Evolutionary conservation across 768 basidiomycete genomes (phyloP), one percentile per base, ranked within the genome.

Genomic region (Leccinellum albellum): DNA sequence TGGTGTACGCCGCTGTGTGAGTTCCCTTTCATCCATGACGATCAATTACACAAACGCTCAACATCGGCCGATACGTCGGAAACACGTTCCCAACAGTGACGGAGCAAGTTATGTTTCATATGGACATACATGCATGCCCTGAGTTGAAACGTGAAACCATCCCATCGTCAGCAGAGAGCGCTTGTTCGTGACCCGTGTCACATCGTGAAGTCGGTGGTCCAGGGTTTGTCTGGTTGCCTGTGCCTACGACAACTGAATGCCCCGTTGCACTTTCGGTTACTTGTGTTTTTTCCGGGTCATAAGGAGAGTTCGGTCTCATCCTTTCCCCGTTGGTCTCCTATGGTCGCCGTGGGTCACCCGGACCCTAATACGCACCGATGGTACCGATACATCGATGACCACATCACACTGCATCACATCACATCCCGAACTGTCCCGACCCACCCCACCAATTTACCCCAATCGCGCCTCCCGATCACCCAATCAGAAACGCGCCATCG

Each of bases 21-120:
- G 20, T 20, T 42, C 1, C 40, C 7, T 20, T 29, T n/a, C 9
- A 29, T 28, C 28, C 17, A 15, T n/a, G n/a, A n/a, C n/a, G n/a
- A n/a, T n/a, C n/a, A n/a, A n/a, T 6, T 45, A 14, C 24, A 9
- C 23, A n/a, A 17, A 44, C n/a, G 28, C 20, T 35, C 31, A 3
- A 24, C 17, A 5, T 53, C 55, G 24, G 61, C 51, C 49, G 45
- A 53, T 40, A 31, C 17, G 13, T 33, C 60, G 24, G 60, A 62
- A 9, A 21, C 24, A 28, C 13, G 20, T 62, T 21, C 33, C 29
- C 26, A 51, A 28, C 4, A 7, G 49, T 45, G 8, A 49, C 47
- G 17, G 42, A 17, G 33, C 48, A 35, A 14, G 37, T 6, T 42
- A 42, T 44, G 45, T 60, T 31, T 54, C 44, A 45, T 32, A 26